Evolutionary conservation across 352 stramenopile species (phyloP).

Genomic region (Pythium scleroteichum): DNA sequence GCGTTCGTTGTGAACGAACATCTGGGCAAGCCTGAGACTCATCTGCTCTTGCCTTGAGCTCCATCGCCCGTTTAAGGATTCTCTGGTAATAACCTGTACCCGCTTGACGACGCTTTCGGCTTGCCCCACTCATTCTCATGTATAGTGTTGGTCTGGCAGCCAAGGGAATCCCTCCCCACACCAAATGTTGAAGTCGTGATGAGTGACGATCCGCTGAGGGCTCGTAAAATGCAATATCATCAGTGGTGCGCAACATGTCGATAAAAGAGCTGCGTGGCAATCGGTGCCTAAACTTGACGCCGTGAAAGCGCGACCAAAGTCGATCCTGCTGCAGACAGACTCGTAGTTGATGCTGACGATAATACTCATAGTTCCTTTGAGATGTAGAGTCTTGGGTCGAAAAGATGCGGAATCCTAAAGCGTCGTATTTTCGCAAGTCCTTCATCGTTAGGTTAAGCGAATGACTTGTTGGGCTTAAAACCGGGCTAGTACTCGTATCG

Average conservation of each 20-base stretch:
- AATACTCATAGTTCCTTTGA: constrained; percentile 44
- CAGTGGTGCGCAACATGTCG: neutral
- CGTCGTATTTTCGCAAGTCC: constrained; percentile 32
- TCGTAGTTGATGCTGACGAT: constrained; percentile 42
- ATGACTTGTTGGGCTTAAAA: constrained; percentile 8
- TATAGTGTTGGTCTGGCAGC: constrained; percentile 45
- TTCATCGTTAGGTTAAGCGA: constrained; percentile 14
- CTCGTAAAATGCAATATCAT: constrained; percentile 3
- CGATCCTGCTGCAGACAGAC: constrained; percentile 43
- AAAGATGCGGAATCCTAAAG: constrained; percentile 50
- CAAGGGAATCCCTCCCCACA: constrained; percentile 57
- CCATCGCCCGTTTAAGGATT: constrained; percentile 14
- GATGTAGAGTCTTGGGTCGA: constrained; percentile 1
- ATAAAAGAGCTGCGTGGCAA: neutral
- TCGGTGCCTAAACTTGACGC: neutral
- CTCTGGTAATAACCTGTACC: constrained; percentile 38
- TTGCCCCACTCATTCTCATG: constrained; percentile 45
- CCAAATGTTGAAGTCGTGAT: constrained; percentile 28
- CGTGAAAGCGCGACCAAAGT: constrained; percentile 34
- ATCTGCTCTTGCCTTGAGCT: constrained; percentile 10
- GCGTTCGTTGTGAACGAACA: neutral
- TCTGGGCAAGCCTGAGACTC: neutral
- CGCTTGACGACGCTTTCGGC: constrained; percentile 22
- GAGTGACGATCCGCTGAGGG: constrained; percentile 8
- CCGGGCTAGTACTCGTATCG: constrained; percentile 1